Conservation (phyloP, 495 filamentous ascomycete species). For the Talaromyces nanjingensis region DNA sequence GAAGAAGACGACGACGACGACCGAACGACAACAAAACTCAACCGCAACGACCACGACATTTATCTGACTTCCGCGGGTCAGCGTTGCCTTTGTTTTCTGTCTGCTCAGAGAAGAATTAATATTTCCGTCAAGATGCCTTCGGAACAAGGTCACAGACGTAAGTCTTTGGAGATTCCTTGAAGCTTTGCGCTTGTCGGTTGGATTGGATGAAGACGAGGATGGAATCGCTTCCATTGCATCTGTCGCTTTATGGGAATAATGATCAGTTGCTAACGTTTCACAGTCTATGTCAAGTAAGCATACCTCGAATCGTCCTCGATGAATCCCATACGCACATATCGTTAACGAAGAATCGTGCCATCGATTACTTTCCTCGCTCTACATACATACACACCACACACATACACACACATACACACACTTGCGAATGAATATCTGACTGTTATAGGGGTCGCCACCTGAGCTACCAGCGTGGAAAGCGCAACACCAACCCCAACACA, state of each 20-base stretch:
- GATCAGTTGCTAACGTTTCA: slow-evolving; percentile 15
- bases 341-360: neutral
- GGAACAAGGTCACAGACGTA: slow-evolving; percentile 78
- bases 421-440: slow-evolving; percentile 11
- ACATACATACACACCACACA: neutral
- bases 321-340: neutral
- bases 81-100: slow-evolving; percentile 35
- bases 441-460: slow-evolving; percentile 75
- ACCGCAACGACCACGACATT: slow-evolving; percentile 27
- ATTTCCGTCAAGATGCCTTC: slow-evolving; percentile 67
- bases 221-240: slow-evolving; percentile 2
- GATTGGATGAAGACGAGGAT: slow-evolving; percentile 6
- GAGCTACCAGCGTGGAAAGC: slow-evolving; percentile 87
- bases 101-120: slow-evolving; percentile 32
- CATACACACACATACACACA: slow-evolving; percentile 13
- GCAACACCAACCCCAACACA: slow-evolving; percentile 76
- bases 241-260: slow-evolving; percentile 6
- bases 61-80: slow-evolving; percentile 41
- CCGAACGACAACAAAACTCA: slow-evolving; percentile 45
- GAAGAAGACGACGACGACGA: slow-evolving; percentile 2
- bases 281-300: slow-evolving; percentile 94
- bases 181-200: neutral
- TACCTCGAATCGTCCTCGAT: neutral
- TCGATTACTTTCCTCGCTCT: neutral
- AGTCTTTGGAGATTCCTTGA: slow-evolving; percentile 34